A percentile compares a stretch with the other conserved stretches of the same genome.
These are phyloP conservation scores for Wickerhamomyces rabaulensis DNA, from an alignment of 805 yeast species.

Conservation along the genomic window DNA sequence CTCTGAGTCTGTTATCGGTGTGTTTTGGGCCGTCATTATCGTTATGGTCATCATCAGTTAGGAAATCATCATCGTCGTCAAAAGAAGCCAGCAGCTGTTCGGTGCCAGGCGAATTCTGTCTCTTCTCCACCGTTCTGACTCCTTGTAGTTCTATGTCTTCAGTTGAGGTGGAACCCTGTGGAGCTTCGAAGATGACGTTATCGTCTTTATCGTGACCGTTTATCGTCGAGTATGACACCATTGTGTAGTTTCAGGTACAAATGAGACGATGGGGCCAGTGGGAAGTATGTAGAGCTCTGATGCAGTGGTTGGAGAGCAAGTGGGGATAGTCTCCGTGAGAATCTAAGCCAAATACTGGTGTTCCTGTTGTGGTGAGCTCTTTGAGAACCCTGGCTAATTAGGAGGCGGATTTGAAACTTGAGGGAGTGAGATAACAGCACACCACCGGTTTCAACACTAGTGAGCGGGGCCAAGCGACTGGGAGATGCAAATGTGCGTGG, in stretches of 20 bases:
- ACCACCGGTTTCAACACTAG: too few species aligned
- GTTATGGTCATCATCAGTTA: background rate
- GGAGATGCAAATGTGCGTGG: too few species aligned
- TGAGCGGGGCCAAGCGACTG: too few species aligned
- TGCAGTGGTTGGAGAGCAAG: too few species aligned
- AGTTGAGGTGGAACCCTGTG: background rate
- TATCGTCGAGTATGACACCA: slow-evolving; percentile 5
- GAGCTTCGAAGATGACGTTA: slow-evolving; percentile 7
- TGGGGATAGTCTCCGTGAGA: too few species aligned
- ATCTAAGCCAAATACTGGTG: too few species aligned
- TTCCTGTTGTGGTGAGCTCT: too few species aligned
- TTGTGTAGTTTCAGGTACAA: background rate
- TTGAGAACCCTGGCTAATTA: too few species aligned
- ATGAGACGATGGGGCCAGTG: background rate
- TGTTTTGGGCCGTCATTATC: background rate
- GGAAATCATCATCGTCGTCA: background rate
- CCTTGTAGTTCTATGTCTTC: slow-evolving; percentile 6
- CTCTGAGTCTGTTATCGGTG: slow-evolving; percentile 2
- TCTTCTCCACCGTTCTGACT: background rate
- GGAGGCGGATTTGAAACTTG: too few species aligned
- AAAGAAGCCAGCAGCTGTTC: slow-evolving; percentile 1
- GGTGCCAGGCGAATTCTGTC: background rate
- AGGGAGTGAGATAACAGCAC: too few species aligned
- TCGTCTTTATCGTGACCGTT: background rate
- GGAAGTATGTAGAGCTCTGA: too few species aligned